Conservation (phyloP, 768 basidiomycete genomes). For the Naganishia vaughanmartiniae region DNA sequence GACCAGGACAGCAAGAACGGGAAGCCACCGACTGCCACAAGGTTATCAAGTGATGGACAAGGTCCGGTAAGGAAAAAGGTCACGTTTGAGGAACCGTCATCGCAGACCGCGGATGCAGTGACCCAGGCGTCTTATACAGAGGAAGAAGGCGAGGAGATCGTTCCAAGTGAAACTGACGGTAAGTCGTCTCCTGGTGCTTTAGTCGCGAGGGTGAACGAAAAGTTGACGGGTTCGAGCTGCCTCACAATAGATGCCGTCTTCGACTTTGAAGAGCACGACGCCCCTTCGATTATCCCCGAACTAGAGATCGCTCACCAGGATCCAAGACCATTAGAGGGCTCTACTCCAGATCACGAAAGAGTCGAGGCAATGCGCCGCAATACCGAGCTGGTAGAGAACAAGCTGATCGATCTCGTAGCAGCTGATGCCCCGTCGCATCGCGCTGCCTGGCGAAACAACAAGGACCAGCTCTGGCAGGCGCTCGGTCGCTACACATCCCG, state of each 20-base stretch:
- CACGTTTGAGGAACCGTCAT: conserved; percentile 45
- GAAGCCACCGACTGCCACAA: not conserved
- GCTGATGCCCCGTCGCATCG: conserved; percentile 50
- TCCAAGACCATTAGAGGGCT: conserved; percentile 1
- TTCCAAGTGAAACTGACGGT: conserved; percentile 27
- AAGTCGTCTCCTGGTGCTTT: conserved; percentile 27
- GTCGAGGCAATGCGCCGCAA: conserved; percentile 23
- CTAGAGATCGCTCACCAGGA: not conserved
- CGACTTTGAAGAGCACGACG: conserved; percentile 50
- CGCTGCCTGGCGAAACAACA: conserved; percentile 41
- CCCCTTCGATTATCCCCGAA: conserved; percentile 1
- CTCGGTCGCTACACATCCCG: conserved; percentile 13
- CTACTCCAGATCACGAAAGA: conserved; percentile 9
- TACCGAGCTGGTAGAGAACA: conserved; percentile 43
- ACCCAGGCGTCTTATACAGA: not conserved
- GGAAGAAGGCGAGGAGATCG: conserved; percentile 25
- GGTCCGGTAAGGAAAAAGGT: conserved; percentile 38
- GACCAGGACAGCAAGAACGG: not conserved
- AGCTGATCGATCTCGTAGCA: conserved; percentile 45
- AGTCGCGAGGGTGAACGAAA: not conserved
- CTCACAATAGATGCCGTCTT: conserved; percentile 41
- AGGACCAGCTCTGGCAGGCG: conserved; percentile 30
- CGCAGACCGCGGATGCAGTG: not conserved
- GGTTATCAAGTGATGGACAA: not conserved
- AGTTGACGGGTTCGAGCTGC: not conserved